A percentile compares a stretch with the other conserved stretches of the same genome.
phyloP scores from a whole-genome alignment of 1,284 basidiomycete genomes.

The Earliella scabrosa region DNA sequence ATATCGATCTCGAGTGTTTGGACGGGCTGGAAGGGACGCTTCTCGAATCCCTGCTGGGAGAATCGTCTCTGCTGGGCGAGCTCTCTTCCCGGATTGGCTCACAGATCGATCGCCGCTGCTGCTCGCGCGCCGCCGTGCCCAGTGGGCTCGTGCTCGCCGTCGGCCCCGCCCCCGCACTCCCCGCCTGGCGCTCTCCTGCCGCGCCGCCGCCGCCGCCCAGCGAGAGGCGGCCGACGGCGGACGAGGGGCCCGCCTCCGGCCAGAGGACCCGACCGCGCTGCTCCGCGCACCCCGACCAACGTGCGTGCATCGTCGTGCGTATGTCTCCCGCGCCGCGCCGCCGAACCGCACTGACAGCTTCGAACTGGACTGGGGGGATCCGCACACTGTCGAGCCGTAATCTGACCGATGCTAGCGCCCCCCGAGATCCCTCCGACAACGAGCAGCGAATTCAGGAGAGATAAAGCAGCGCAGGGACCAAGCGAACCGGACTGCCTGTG shows the following conservation, averaged over 20 bases:
- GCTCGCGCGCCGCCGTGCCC: constrained; percentile 4
- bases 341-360: neutral
- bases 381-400: constrained; percentile 3
- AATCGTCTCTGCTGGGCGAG: constrained; percentile 22
- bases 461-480: constrained; percentile 7
- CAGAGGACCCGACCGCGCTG: constrained; percentile 19
- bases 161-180: neutral
- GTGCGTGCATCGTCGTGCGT: constrained; percentile 34
- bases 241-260: constrained; percentile 22
- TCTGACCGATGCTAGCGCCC: neutral
- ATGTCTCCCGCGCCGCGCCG: too few relatives aligned
- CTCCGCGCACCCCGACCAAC: constrained; percentile 33
- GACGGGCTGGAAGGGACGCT: constrained; percentile 13
- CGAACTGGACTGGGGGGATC: constrained; percentile 11
- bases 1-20: constrained; percentile 18
- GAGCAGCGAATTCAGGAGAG: constrained; percentile 4
- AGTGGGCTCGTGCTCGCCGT: neutral
- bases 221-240: constrained; percentile 30
- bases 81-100: constrained; percentile 56
- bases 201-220: constrained; percentile 18
- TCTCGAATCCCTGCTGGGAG: constrained; percentile 10
- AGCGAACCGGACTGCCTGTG: neutral
- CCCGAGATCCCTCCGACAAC: constrained; percentile 22
- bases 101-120: constrained; percentile 43
- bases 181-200: constrained; percentile 1